These are phyloP conservation scores for Kondoa malvinella DNA, from an alignment of 768 basidiomycete species.

Conservation along the genomic window DNA sequence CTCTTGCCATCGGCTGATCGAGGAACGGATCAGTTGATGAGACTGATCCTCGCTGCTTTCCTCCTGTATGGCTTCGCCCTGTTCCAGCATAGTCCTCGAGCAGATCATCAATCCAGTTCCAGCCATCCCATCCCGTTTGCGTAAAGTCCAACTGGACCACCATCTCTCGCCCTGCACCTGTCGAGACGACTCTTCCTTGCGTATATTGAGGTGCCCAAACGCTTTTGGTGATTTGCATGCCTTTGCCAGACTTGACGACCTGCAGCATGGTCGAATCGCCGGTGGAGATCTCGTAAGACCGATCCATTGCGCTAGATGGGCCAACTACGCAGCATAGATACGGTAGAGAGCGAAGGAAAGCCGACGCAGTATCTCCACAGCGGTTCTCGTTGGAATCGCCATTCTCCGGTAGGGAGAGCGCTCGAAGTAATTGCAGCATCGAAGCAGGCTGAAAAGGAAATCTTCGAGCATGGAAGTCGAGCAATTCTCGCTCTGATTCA, in stretches of 20 bases:
- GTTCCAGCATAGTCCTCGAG: neutral
- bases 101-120: conserved; percentile 1
- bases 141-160: conserved; percentile 3
- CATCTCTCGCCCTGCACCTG: neutral
- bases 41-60: neutral
- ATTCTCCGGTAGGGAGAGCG: neutral
- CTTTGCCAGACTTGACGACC: neutral
- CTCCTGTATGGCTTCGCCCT: neutral
- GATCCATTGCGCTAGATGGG: neutral
- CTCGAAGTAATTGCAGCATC: neutral
- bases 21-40: neutral
- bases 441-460: conserved; percentile 3
- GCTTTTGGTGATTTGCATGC: neutral
- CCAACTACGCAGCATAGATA: neutral
- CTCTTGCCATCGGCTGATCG: neutral
- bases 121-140: conserved; percentile 2
- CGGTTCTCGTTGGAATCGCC: neutral
- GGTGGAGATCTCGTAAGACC: conserved; percentile 5
- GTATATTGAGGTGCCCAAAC: neutral
- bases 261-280: neutral
- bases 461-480: conserved; percentile 6
- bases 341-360: conserved; percentile 1
- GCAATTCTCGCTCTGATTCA: neutral
- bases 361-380: neutral
- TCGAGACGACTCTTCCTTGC: neutral